Evolutionary conservation across 1,139 yeast species (phyloP).

Genomic region (Hanseniaspora uvarum): DNA sequence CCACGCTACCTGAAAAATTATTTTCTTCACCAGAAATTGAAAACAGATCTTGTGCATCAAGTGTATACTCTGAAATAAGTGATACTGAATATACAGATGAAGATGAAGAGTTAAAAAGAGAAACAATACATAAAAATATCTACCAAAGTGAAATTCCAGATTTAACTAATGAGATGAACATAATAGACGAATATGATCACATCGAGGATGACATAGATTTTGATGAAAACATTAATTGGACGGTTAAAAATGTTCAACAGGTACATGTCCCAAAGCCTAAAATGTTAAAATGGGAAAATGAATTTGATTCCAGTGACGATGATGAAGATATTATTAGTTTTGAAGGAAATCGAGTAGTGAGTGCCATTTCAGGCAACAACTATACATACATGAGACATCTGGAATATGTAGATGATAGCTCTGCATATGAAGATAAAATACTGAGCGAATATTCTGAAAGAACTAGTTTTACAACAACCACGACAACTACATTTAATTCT

Average conservation of each 20-base stretch:
- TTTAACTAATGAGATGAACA: neutral
- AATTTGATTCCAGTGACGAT: slow-evolving; percentile 1
- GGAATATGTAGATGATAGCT: neutral
- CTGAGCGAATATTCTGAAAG: slow-evolving; percentile 1
- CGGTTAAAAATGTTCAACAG: neutral
- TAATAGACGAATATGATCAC: neutral
- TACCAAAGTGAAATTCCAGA: neutral
- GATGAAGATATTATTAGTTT: neutral
- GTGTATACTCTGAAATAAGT: slow-evolving; percentile 13
- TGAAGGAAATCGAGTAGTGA: neutral
- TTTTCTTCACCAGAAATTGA: slow-evolving; percentile 15
- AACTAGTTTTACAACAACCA: neutral
- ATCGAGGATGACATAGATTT: neutral
- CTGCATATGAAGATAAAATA: neutral
- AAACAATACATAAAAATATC: slow-evolving; percentile 1
- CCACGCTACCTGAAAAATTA: slow-evolving; percentile 13
- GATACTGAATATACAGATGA: neutral
- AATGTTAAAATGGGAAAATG: neutral
- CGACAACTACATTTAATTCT: slow-evolving; percentile 1
- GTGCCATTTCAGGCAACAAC: neutral
- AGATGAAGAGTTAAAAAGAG: neutral
- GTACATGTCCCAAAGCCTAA: neutral
- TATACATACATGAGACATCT: neutral
- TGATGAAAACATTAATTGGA: neutral
- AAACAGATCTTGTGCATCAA: slow-evolving; percentile 8